A percentile compares a stretch with the other conserved stretches of the same genome.
Evolutionary conservation across 75 land plant species (phyloP).

Genomic region (Pinus tabuliformis): DNA sequence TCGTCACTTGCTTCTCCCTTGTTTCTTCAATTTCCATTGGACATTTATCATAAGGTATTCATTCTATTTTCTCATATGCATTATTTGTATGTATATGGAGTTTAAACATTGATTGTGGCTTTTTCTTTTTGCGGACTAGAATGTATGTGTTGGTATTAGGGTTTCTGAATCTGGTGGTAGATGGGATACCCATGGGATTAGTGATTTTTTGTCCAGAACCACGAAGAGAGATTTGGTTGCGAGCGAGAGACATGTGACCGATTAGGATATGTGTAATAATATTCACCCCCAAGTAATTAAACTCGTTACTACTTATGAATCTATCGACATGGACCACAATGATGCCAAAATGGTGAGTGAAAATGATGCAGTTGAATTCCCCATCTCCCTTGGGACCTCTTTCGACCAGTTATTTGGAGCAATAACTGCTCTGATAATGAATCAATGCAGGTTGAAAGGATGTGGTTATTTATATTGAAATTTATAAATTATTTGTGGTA

Average conservation of each 20-base stretch:
- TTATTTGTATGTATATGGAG: too few species aligned
- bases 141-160: constrained; percentile 68
- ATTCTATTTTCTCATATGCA: too few species aligned
- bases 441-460: too few species aligned
- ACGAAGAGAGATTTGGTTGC: constrained; percentile 44
- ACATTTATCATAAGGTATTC: constrained; percentile 32
- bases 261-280: constrained; percentile 43
- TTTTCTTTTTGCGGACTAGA: constrained; percentile 16
- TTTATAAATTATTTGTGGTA: too few species aligned
- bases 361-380: too few species aligned
- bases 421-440: too few species aligned
- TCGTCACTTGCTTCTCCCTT: constrained; percentile 69
- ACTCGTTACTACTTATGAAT: constrained; percentile 39
- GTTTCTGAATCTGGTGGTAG: constrained; percentile 58
- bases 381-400: too few species aligned
- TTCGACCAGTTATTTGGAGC: too few species aligned
- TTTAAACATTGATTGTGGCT: too few species aligned
- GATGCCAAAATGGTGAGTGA: constrained; percentile 14
- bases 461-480: too few species aligned
- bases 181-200: constrained; percentile 77
- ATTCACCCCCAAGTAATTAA: constrained; percentile 11
- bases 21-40: constrained; percentile 63
- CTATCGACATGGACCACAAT: constrained; percentile 46
- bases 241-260: constrained; percentile 33
- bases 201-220: constrained; percentile 58